A percentile compares a stretch with the other conserved stretches of the same genome.
Evolutionary conservation across 495 filamentous ascomycete species (phyloP).

Genomic region (Tuber umbilicatum): DNA sequence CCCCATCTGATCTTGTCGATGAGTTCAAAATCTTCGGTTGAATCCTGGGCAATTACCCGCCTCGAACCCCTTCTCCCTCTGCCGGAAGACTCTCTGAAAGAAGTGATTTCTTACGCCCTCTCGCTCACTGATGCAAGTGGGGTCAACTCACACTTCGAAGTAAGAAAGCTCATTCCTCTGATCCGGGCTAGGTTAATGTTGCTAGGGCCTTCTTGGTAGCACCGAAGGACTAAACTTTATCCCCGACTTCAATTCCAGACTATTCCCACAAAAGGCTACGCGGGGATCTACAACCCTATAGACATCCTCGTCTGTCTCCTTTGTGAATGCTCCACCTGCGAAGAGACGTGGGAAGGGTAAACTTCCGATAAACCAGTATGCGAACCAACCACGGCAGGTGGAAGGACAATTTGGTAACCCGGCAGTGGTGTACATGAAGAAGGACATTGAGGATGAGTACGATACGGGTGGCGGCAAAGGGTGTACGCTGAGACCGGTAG

Average conservation of each 20-base stretch:
- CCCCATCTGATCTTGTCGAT: not conserved
- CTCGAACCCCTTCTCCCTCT: constrained; percentile 72
- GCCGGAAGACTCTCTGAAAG: constrained; percentile 71
- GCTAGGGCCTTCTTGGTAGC: constrained; percentile 72
- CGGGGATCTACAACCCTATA: constrained; percentile 24
- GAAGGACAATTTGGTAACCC: constrained; percentile 38
- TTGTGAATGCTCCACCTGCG: constrained; percentile 16
- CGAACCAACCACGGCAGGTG: constrained; percentile 33
- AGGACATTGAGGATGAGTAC: constrained; percentile 37
- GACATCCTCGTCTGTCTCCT: constrained; percentile 12
- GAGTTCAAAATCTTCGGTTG: constrained; percentile 44
- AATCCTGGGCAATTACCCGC: constrained; percentile 52
- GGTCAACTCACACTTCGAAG: constrained; percentile 72
- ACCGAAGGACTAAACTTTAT: constrained; percentile 87
- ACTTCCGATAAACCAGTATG: constrained; percentile 18
- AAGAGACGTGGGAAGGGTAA: constrained; percentile 21
- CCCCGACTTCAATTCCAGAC: constrained; percentile 73
- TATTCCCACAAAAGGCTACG: constrained; percentile 39
- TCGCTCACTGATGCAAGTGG: constrained; percentile 61
- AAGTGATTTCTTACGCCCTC: constrained; percentile 72
- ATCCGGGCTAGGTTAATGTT: constrained; percentile 3
- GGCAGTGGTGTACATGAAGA: constrained; percentile 34
- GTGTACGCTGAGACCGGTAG: constrained; percentile 33
- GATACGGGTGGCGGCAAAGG: constrained; percentile 23
- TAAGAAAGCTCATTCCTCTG: not conserved